Base-by-base conservation (phyloP, 805 yeast genomes). In the Vanderwaltozyma tropicalis region DNA sequence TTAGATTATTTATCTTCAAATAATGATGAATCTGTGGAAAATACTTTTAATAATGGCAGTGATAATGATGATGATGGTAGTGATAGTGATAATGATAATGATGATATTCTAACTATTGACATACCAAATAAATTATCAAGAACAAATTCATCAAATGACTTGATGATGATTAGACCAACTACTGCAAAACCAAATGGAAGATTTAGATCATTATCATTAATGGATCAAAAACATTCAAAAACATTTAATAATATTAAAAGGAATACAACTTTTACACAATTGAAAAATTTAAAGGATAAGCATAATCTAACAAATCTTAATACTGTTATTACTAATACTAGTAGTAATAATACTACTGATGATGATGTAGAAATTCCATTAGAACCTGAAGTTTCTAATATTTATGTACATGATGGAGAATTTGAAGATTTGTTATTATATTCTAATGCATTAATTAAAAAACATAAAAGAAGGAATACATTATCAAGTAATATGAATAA, bases 101-200 rank as follows among this genome's bases (percentile, higher is more conserved):
- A 57, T 14, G 54, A 53, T 21, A 58, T 57, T 5, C 48, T 64
- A 28, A 63, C 61, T 41, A 61, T 66, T 43, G 64, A 62, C 40
- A 68, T 57, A 5, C 59, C 62, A 5, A 55, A 53, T 34, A 43
- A 47, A 39, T 37, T 57, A 28, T 55, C 60, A 2, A 41, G 59
- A 25, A 47, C 59, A 11, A 51, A 49, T 11, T 52, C 60, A 6
- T 40, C 13, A 11, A n/a, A 4, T 10, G 12, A n/a, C 13, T 24
- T 11, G 5, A 7, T n/a, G n/a, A 24, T 24, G 27, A n/a, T 24
- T 8, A 8, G 5, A 24, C 8, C 13, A 24, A 24, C 9, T 8
- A n/a, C 12, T 7, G 27, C 39, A 20, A 31, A 4, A 7, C 26
- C 25, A 11, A 46, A 35, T 32, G 52, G 55, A 11, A 46, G 63